These are phyloP conservation scores for Nicotiana sylvestris DNA, from an alignment of 257 asterid species.

Conservation along the genomic window DNA sequence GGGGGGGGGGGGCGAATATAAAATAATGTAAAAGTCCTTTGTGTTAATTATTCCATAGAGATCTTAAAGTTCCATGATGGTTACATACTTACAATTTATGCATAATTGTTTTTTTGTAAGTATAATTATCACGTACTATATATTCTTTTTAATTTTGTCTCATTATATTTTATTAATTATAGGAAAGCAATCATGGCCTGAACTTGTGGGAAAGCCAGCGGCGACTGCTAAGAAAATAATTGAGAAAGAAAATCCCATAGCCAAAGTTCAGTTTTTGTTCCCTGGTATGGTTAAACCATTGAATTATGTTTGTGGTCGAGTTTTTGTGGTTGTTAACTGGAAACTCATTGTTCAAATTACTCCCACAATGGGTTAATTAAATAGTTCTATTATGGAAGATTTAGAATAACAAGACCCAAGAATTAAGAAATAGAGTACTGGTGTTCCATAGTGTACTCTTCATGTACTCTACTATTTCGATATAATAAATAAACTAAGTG, in stretches of 20 bases:
- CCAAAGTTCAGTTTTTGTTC: not conserved
- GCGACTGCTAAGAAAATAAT: not conserved
- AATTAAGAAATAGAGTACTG: not conserved
- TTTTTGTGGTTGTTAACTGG: not conserved
- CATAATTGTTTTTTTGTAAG: no score
- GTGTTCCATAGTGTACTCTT: not conserved
- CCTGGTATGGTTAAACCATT: not conserved
- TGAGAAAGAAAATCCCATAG: not conserved
- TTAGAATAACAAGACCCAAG: not conserved
- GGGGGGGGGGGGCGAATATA: no score
- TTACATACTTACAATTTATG: no score
- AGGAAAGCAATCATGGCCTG: not conserved
- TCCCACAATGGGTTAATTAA: not conserved
- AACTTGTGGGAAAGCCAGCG: not conserved
- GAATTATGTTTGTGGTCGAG: not conserved
- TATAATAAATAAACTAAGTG: not conserved
- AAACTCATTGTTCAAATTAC: not conserved
- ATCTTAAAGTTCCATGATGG: no score
- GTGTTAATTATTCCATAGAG: no score
- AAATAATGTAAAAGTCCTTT: no score
- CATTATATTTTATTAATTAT: no score
- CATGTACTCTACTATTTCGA: not conserved
- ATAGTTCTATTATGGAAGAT: not conserved
- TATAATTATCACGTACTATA: no score
- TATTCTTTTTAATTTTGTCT: no score